Evolutionary conservation across 129 eudicot species (phyloP).

Genomic region (Tanacetum coccineum): DNA sequence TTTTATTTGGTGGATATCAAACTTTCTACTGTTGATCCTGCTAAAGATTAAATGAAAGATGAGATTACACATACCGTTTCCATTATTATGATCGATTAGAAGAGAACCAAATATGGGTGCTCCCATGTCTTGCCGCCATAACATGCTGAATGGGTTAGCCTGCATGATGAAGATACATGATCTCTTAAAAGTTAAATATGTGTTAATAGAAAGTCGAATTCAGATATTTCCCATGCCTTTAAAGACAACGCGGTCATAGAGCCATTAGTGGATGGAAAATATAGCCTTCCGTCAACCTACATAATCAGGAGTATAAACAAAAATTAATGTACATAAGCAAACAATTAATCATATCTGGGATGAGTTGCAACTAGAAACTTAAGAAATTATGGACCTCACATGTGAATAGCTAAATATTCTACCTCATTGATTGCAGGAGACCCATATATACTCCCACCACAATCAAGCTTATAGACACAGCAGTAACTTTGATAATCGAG

Average conservation of each 20-base stretch:
- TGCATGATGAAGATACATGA: conserved; percentile 27
- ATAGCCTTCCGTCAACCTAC: conserved; percentile 58
- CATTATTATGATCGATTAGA: conserved; percentile 39
- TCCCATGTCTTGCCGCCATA: conserved; percentile 78
- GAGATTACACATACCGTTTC: conserved; percentile 44
- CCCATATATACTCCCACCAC: conserved; percentile 85
- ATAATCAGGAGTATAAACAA: conserved; percentile 9
- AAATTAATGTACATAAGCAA: conserved; percentile 7
- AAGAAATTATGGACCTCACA: not conserved
- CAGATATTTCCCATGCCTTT: conserved; percentile 31
- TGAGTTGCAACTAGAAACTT: conserved; percentile 1
- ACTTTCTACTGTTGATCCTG: not conserved
- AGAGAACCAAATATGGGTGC: conserved; percentile 93
- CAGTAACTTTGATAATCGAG: conserved; percentile 58
- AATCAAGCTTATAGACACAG: conserved; percentile 60
- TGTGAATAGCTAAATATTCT: conserved; percentile 15
- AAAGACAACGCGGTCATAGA: conserved; percentile 56
- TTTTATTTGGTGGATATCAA: not conserved
- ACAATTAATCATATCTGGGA: not conserved
- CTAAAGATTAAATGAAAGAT: not conserved
- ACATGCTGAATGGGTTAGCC: conserved; percentile 42
- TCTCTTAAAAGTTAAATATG: conserved; percentile 8
- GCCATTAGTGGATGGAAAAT: conserved; percentile 87
- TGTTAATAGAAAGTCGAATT: not conserved
- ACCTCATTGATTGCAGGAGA: conserved; percentile 83